Base-by-base conservation (phyloP, 2,329 filamentous ascomycete genomes). In the Pezicula radicicola region DNA sequence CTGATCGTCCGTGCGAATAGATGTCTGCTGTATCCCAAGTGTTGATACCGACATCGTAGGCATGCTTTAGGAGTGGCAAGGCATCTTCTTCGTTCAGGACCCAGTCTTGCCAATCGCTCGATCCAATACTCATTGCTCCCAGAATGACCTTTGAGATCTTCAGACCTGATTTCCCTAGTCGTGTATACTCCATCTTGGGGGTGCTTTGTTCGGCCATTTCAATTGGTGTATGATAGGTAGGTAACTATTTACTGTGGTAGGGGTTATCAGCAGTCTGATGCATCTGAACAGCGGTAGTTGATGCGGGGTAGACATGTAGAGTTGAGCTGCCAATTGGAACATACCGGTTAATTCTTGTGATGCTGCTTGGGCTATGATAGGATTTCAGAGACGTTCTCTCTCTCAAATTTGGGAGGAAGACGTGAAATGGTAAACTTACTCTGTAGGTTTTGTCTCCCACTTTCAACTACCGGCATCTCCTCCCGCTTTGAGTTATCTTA, bases 1-100 rank as follows among this genome's bases (percentile, higher is more conserved):
- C 85, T 12, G 75, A 78, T 1, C 64, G 66, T 19, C 80, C 79
- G 53, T 81, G 80, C 48, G 75, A 80, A 66, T 83, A 84, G 7
- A 74, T 40, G 30, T 61, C 52, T 4, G 59, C 78, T 66, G 60
- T 71, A 58, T 78, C 75, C 73, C 72, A 78, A 8, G 77, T 80
- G 55, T 79, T 81, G 53, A 81, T 72, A 8, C 79, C 79, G 18
- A 65, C 62, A 43, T 81, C 74, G 48, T 55, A 57, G 13, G 50
- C 79, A 43, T 77, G 74, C 63, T 81, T 75, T 48, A 83, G 70
- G 4, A 82, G 62, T 0, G 77, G 76, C 16, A 81, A 64, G 18
- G 76, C 70, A 52, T 69, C 68, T 12, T 68, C 72, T 57, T 78
- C 74, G 37, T 74, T 63, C 16, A 77, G 54, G 3, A 76, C 70